Conservation (phyloP, 805 yeast genomes). For the Metschnikowia kofuensis region DNA sequence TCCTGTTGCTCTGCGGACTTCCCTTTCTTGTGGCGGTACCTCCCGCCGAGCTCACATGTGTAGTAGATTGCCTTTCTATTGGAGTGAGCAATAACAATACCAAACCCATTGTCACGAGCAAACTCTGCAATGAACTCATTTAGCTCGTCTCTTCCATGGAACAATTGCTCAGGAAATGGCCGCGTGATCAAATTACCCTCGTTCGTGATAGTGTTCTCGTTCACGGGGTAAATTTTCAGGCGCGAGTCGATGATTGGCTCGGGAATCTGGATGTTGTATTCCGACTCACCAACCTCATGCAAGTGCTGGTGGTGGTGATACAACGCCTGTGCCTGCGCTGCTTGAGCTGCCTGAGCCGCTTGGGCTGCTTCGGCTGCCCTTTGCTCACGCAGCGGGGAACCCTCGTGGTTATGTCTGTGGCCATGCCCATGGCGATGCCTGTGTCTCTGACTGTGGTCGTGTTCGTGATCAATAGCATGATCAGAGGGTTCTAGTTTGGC, state of each 20-base stretch:
- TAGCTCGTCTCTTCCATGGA: slow-evolving; percentile 47
- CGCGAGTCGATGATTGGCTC: slow-evolving; percentile 44
- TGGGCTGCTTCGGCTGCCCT: slow-evolving; percentile 15
- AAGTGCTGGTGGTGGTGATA: slow-evolving; percentile 20
- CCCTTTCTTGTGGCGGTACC: slow-evolving; percentile 49
- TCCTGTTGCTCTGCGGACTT: slow-evolving; percentile 22
- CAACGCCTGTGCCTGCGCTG: slow-evolving; percentile 19
- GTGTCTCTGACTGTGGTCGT: slow-evolving; percentile 1
- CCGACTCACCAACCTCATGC: slow-evolving; percentile 29
- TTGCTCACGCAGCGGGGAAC: slow-evolving; percentile 16
- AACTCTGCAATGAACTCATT: slow-evolving; percentile 54
- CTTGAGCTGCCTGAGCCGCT: slow-evolving; percentile 3
- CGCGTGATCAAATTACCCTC: slow-evolving; percentile 52
- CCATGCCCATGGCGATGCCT: background rate
- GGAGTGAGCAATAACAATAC: slow-evolving; percentile 58
- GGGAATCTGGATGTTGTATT: slow-evolving; percentile 45
- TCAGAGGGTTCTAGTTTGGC: slow-evolving; percentile 31
- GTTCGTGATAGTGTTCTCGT: slow-evolving; percentile 45
- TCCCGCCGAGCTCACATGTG: slow-evolving; percentile 58
- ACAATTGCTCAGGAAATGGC: slow-evolving; percentile 51
- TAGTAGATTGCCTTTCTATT: slow-evolving; percentile 57
- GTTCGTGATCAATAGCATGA: slow-evolving; percentile 11
- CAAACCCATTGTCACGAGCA: slow-evolving; percentile 56
- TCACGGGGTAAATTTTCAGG: slow-evolving; percentile 42
- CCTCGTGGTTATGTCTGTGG: slow-evolving; percentile 7